A percentile compares a stretch with the other conserved stretches of the same genome.
phyloP scores from a whole-genome alignment of 495 filamentous ascomycete genomes.

The Aspergillus taichungensis region DNA sequence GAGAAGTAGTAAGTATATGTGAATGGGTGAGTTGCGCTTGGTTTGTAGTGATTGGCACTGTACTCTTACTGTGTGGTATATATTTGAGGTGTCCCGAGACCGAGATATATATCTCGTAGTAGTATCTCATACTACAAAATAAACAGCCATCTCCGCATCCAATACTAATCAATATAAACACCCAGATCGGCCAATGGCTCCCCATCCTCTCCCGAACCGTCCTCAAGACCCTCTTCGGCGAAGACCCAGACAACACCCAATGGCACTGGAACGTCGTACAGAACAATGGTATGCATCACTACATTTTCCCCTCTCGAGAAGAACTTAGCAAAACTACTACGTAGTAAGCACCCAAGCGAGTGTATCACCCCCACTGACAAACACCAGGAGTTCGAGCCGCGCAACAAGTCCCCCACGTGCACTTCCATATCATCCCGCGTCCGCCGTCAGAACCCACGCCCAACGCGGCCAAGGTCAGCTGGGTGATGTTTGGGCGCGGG shows the following conservation, averaged over 20 bases:
- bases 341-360: too few species aligned
- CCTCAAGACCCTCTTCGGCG: slow-evolving; percentile 38
- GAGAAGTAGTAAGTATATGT: too few species aligned
- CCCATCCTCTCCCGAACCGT: slow-evolving; percentile 67
- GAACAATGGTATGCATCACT: slow-evolving; percentile 64
- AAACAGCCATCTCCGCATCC: too few species aligned
- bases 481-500: slow-evolving; percentile 76
- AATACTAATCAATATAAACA: neutral
- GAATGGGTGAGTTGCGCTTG: too few species aligned
- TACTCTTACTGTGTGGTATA: too few species aligned
- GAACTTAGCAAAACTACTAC: too few species aligned
- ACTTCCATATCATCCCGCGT: slow-evolving; percentile 87
- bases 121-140: too few species aligned
- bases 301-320: neutral
- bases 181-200: slow-evolving; percentile 61
- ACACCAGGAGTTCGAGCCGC: slow-evolving; percentile 62
- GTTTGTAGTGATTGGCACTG: too few species aligned
- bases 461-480: slow-evolving; percentile 44
- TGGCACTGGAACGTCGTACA: slow-evolving; percentile 85
- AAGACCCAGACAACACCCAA: slow-evolving; percentile 29
- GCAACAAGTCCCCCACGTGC: slow-evolving; percentile 84
- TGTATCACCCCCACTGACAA: neutral
- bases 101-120: neutral
- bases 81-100: too few species aligned
- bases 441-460: slow-evolving; percentile 25